Evolutionary conservation across 768 basidiomycete genomes (phyloP).

Genomic region (Boletus tylopilopsis): DNA sequence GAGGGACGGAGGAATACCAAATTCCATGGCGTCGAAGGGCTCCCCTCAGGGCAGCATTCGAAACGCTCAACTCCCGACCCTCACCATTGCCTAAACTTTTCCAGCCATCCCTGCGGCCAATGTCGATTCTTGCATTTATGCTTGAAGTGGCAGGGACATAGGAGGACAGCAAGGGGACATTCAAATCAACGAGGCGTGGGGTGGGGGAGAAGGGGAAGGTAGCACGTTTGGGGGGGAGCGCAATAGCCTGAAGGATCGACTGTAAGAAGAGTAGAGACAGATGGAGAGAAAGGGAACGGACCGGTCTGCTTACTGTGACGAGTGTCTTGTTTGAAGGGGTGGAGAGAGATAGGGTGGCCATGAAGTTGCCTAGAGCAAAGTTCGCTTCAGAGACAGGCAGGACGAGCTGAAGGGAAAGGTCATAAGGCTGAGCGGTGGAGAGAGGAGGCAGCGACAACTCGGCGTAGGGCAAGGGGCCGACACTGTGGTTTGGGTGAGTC

Average conservation of each 20-base stretch:
- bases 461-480: conserved; percentile 63
- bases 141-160: conserved; percentile 47
- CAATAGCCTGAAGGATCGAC: conserved; percentile 53
- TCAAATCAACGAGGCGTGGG: conserved; percentile 43
- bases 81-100: conserved; percentile 61
- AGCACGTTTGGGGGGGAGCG: conserved; percentile 36
- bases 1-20: conserved; percentile 42
- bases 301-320: conserved; percentile 56
- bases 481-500: conserved; percentile 39
- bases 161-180: conserved; percentile 55
- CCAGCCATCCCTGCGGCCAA: conserved; percentile 77
- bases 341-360: conserved; percentile 61
- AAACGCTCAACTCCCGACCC: conserved; percentile 69
- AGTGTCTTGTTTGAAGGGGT: conserved; percentile 64
- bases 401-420: conserved; percentile 61
- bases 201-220: conserved; percentile 36
- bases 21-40: conserved; percentile 63
- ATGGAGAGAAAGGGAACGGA: conserved; percentile 34
- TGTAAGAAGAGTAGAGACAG: conserved; percentile 6
- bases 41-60: conserved; percentile 59
- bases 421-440: conserved; percentile 64
- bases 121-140: conserved; percentile 57
- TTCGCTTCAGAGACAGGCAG: conserved; percentile 68
- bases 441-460: conserved; percentile 48
- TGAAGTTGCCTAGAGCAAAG: conserved; percentile 79